phyloP scores from a whole-genome alignment of 305 asterid species.

The Fraxinus latifolia region DNA sequence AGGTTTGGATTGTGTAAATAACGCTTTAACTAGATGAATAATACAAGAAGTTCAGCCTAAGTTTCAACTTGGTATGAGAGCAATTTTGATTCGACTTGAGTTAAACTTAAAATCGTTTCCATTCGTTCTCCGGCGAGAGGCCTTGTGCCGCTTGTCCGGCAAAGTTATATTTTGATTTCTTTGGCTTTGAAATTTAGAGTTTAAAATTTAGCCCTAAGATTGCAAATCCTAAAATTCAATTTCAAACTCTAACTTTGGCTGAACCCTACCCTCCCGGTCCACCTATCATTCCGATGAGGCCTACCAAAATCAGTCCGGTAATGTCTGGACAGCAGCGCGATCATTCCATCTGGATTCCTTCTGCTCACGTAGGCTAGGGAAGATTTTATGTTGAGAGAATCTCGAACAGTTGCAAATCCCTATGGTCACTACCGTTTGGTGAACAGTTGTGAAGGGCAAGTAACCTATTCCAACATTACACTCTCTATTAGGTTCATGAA shows the following conservation, averaged over 20 bases:
- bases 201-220: background rate
- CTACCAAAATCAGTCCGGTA: background rate
- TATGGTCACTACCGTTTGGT: background rate
- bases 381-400: background rate
- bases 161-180: background rate
- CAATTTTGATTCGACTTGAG: background rate
- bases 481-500: background rate
- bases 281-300: background rate
- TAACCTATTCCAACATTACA: background rate
- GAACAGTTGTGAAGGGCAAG: background rate
- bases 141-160: background rate
- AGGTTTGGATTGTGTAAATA: background rate
- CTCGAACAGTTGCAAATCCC: background rate
- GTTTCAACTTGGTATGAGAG: background rate
- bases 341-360: background rate
- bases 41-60: background rate
- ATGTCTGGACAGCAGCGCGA: background rate
- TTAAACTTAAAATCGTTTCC: background rate
- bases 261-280: background rate
- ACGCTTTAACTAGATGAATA: background rate
- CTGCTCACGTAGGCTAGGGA: background rate
- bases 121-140: background rate
- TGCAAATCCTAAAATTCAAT: background rate
- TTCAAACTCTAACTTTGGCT: background rate
- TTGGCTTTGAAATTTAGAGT: background rate